A percentile compares a stretch with the other conserved stretches of the same genome.
These are phyloP conservation scores for Stachybotrys echinatus DNA, from an alignment of 2,329 filamentous ascomycete species.

Conservation along the genomic window DNA sequence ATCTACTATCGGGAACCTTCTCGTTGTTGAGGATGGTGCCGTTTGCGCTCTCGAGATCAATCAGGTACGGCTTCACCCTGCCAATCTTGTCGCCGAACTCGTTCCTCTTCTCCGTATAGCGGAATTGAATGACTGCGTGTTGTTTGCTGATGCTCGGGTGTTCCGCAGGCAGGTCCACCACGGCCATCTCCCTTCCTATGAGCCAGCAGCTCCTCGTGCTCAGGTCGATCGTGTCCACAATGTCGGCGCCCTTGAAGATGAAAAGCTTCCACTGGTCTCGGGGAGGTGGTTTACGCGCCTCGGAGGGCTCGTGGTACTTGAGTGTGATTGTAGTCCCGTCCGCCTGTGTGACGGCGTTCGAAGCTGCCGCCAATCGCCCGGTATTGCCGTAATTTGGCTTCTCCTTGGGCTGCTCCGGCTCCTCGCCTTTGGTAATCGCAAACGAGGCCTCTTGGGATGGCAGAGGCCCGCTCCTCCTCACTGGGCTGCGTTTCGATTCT, in stretches of 20 bases:
- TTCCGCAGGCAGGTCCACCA: conserved; percentile 79
- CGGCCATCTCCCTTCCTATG: conserved; percentile 70
- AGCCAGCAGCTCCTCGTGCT: conserved; percentile 81
- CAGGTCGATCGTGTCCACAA: conserved; percentile 78
- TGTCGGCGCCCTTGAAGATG: conserved; percentile 79
- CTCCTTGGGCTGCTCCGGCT: conserved; percentile 62
- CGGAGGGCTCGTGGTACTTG: conserved; percentile 93
- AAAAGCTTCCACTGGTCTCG: conserved; percentile 84
- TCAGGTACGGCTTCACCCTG: conserved; percentile 78
- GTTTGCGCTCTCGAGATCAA: conserved; percentile 91
- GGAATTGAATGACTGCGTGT: conserved; percentile 92
- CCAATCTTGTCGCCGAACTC: conserved; percentile 82
- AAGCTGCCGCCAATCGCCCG: conserved; percentile 79
- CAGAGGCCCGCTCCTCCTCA: conserved; percentile 41
- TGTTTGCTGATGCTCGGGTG: conserved; percentile 94
- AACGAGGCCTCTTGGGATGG: conserved; percentile 58
- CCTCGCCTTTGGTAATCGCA: conserved; percentile 43
- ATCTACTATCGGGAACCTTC: conserved; percentile 67
- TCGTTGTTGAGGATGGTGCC: conserved; percentile 80
- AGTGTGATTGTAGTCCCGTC: conserved; percentile 72
- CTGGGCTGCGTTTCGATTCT: conserved; percentile 15
- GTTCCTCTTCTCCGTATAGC: conserved; percentile 75
- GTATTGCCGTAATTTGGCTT: conserved; percentile 82
- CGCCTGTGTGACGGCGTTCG: conserved; percentile 69
- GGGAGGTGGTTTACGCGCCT: conserved; percentile 80